phyloP scores from a whole-genome alignment of 306 rosid species.

The Casuarina cunninghamiana region DNA sequence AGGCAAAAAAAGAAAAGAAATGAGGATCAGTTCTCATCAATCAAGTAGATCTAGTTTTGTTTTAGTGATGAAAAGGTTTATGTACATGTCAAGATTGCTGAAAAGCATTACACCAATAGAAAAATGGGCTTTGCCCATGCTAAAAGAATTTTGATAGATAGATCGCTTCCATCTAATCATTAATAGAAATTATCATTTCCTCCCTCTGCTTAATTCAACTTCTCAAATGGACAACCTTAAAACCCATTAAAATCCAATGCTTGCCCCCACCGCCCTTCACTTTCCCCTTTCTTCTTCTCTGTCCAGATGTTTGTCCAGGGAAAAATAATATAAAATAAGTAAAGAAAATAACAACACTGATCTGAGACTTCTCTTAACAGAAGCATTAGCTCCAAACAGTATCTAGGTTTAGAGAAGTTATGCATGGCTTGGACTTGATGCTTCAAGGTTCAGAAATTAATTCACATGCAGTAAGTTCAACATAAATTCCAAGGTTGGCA shows the following conservation, averaged over 20 bases:
- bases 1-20: constrained; percentile 18
- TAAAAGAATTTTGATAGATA: neutral
- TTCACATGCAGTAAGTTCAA: neutral
- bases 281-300: no score
- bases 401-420: neutral
- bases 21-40: neutral
- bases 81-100: neutral
- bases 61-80: neutral
- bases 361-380: neutral
- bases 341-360: neutral
- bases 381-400: neutral
- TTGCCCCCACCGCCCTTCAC: no score
- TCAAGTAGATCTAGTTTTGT: neutral
- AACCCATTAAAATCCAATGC: no score
- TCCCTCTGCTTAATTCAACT: no score
- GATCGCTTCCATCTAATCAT: no score
- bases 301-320: no score
- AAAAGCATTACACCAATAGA: neutral
- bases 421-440: neutral
- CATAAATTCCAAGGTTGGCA: neutral
- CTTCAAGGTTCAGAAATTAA: neutral
- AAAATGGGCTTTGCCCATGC: neutral
- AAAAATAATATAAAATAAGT: neutral
- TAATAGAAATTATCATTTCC: no score
- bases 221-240: no score